Evolutionary conservation across 306 rosid genomes (phyloP).

Genomic region (Heteromeles arbutifolia): DNA sequence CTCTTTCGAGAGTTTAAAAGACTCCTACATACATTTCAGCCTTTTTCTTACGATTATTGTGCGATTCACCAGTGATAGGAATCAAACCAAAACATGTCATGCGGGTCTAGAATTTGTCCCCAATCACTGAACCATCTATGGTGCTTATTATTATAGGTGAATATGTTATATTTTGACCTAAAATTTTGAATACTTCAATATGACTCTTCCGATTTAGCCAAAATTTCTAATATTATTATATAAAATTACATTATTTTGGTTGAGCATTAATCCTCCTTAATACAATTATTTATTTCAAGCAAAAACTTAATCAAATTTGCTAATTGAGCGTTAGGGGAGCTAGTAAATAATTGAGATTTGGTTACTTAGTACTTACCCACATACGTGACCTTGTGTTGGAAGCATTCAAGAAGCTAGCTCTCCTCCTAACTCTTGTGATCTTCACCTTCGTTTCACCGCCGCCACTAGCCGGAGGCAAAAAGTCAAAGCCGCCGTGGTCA

Average conservation of each 20-base stretch:
- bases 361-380: constrained; percentile 39
- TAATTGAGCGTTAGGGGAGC: neutral
- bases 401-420: constrained; percentile 24
- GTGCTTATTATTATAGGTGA: no score
- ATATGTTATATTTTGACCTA: no score
- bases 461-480: constrained; percentile 7
- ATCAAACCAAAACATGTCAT: no score
- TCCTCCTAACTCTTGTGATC: constrained; percentile 27
- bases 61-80: accelerated
- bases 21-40: accelerated
- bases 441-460: constrained; percentile 26
- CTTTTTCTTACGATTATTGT: accelerated
- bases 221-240: neutral
- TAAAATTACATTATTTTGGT: neutral
- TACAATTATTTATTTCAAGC: neutral
- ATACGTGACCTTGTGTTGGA: constrained; percentile 43
- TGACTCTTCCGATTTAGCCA: neutral
- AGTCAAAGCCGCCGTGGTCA: constrained; percentile 40
- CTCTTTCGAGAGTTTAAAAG: no score
- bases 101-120: no score
- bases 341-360: no score
- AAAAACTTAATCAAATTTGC: neutral
- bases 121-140: no score
- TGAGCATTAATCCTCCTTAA: neutral
- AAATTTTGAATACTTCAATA: no score